These are phyloP conservation scores for Chytriomyces sp. DNA, from an alignment of 192 early-diverging fungal genomes.

Conservation along the genomic window DNA sequence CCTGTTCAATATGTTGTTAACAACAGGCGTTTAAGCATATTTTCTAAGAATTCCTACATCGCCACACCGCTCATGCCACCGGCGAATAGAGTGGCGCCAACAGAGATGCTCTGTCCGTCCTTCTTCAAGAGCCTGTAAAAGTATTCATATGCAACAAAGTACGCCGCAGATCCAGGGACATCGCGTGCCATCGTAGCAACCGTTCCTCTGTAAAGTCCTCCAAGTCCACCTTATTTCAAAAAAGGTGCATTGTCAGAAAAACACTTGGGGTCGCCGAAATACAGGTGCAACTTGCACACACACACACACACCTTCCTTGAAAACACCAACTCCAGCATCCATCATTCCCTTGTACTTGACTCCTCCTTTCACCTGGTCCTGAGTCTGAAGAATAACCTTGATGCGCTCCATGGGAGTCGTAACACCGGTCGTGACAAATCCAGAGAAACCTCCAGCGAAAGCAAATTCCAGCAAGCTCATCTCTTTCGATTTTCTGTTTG, in stretches of 20 bases:
- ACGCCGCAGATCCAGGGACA: constrained; percentile 91
- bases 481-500: constrained; percentile 58
- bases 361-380: constrained; percentile 65
- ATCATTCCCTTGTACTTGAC: constrained; percentile 89
- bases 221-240: constrained; percentile 64
- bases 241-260: background rate
- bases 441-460: constrained; percentile 94
- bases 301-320: constrained; percentile 65
- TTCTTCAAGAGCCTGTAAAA: constrained; percentile 67
- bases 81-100: constrained; percentile 85
- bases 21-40: constrained; percentile 78
- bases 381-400: constrained; percentile 93
- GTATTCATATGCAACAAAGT: constrained; percentile 94
- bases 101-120: constrained; percentile 64
- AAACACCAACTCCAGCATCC: constrained; percentile 83
- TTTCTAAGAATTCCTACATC: constrained; percentile 38
- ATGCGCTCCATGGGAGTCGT: constrained; percentile 97
- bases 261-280: background rate
- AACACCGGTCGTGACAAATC: constrained; percentile 88
- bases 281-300: background rate
- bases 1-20: constrained; percentile 71
- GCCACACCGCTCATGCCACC: constrained; percentile 68
- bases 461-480: constrained; percentile 80
- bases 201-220: constrained; percentile 89
- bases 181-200: constrained; percentile 94